phyloP scores from a whole-genome alignment of 148 eudicot genomes.

The Cornus kousa region DNA sequence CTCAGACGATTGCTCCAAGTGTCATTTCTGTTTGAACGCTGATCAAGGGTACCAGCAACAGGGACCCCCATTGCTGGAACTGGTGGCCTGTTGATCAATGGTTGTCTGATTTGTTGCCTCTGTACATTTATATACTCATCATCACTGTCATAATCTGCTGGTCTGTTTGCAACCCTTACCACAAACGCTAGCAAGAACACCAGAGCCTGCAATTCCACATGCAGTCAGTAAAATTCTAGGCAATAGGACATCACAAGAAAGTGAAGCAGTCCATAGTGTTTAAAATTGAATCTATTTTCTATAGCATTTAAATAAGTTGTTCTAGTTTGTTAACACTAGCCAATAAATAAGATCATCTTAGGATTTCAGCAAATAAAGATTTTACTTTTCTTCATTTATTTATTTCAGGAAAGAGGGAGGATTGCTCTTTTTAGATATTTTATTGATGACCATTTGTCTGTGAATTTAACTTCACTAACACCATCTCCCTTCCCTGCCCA shows the following conservation, averaged over 20 bases:
- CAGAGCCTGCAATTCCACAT: constrained; percentile 56
- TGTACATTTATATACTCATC: constrained; percentile 76
- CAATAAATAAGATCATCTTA: not conserved
- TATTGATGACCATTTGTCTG: too few relatives aligned
- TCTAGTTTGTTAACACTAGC: too few relatives aligned
- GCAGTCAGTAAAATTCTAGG: constrained; percentile 7
- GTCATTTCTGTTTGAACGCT: constrained; percentile 77
- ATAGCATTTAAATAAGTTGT: too few relatives aligned
- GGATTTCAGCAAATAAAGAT: not conserved
- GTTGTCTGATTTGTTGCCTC: constrained; percentile 84
- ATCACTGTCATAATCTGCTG: constrained; percentile 89
- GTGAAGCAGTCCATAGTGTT: too few relatives aligned
- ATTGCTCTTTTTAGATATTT: too few relatives aligned
- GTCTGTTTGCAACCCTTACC: constrained; percentile 81
- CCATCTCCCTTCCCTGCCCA: too few relatives aligned
- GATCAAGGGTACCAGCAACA: constrained; percentile 65
- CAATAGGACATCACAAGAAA: not conserved
- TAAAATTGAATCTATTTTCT: too few relatives aligned
- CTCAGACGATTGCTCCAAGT: constrained; percentile 99
- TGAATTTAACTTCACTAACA: too few relatives aligned
- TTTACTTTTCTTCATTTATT: too few relatives aligned
- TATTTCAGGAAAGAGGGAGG: too few relatives aligned
- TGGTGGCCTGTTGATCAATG: constrained; percentile 65
- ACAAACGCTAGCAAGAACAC: constrained; percentile 75
- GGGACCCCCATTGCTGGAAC: constrained; percentile 69